phyloP scores from a whole-genome alignment of 352 stramenopile species.

The Globisporangium rhizosaccharum region DNA sequence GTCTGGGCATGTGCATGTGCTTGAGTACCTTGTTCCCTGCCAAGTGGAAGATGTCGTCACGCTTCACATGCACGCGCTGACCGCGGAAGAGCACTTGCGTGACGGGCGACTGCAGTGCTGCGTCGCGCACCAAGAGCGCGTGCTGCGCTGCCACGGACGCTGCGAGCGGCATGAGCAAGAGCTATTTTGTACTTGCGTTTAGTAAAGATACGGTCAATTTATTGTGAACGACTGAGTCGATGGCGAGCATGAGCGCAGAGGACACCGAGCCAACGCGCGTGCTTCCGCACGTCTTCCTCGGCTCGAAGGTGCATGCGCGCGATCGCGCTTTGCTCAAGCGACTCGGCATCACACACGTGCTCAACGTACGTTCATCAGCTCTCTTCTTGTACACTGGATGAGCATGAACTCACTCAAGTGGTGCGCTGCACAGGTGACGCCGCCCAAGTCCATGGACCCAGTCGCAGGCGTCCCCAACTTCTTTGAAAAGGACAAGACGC shows the following conservation, averaged over 20 bases:
- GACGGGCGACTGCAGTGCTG: conserved; percentile 34
- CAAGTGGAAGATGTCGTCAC: conserved; percentile 76
- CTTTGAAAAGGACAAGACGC: conserved; percentile 82
- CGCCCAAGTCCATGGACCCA: conserved; percentile 70
- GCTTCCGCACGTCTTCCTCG: conserved; percentile 70
- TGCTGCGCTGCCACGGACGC: not conserved
- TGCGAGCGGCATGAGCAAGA: not conserved
- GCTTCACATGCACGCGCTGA: conserved; percentile 75
- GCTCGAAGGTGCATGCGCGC: conserved; percentile 56
- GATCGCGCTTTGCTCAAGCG: conserved; percentile 51
- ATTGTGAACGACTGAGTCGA: too few species aligned
- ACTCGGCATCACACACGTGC: conserved; percentile 74
- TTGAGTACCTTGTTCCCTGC: conserved; percentile 72
- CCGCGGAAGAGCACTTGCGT: conserved; percentile 60
- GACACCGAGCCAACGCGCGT: conserved; percentile 48
- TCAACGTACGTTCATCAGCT: conserved; percentile 49
- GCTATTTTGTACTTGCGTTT: not conserved
- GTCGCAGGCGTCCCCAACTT: conserved; percentile 87
- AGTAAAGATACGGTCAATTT: not conserved
- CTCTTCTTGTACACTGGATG: not conserved
- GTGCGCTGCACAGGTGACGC: conserved; percentile 47
- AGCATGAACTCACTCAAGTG: too few species aligned
- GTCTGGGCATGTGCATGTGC: not conserved
- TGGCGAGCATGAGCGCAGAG: conserved; percentile 5
- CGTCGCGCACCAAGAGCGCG: conserved; percentile 3